A percentile compares a stretch with the other conserved stretches of the same genome.
These are phyloP conservation scores for Penicillium canescens DNA, from an alignment of 495 filamentous ascomycete genomes.

Conservation along the genomic window DNA sequence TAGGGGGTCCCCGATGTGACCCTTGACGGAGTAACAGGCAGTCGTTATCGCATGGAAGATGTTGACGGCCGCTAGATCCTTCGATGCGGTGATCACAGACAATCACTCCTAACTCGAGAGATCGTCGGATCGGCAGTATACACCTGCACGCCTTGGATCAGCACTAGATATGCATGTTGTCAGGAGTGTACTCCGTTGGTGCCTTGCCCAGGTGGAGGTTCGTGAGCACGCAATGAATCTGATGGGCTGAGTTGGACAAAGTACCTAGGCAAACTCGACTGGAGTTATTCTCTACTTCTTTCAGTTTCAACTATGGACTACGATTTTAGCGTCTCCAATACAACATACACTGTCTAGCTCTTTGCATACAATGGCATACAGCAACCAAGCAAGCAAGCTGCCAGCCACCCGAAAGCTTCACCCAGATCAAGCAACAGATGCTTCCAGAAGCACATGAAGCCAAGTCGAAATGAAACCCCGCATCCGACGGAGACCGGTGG, in stretches of 20 bases:
- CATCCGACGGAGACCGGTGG: conserved; percentile 27
- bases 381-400: background rate
- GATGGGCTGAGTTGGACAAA: no score
- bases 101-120: background rate
- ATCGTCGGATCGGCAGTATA: background rate
- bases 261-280: no score
- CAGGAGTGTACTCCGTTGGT: no score
- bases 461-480: background rate
- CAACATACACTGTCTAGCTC: background rate
- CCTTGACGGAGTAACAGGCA: conserved; percentile 5
- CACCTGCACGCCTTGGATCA: no score
- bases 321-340: no score
- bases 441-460: background rate
- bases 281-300: no score
- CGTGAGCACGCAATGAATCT: no score
- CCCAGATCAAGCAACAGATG: conserved; percentile 7
- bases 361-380: no score
- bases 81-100: conserved; percentile 1
- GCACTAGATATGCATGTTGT: no score
- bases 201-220: no score
- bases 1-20: conserved; percentile 7
- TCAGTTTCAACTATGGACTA: no score
- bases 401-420: conserved; percentile 23
- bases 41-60: background rate
- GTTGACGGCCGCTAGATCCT: background rate